Base-by-base conservation (phyloP, 495 filamentous ascomycete species). In the Delitschia confertaspora region DNA sequence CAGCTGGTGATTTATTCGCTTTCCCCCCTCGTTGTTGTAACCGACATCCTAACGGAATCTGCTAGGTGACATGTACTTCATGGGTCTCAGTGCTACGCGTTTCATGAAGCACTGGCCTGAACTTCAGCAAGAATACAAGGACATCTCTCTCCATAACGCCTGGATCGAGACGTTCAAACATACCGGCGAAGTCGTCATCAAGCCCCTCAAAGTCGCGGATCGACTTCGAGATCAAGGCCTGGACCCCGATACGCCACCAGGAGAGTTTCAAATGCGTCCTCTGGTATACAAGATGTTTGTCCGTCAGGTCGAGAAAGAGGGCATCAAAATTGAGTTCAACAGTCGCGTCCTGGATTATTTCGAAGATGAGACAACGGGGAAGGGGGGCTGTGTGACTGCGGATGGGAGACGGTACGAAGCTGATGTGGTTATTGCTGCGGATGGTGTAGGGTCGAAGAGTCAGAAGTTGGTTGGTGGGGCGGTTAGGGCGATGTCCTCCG, bases 381-480 rank as follows among this genome's bases (percentile, higher is more conserved):
- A 74, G 47, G 73, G 72, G 5, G 75, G 76, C 18, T 73, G 23
- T 39, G 24, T 78, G 25, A 57, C 66, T 7, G 64, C 71, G 8
- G 65, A 66, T 26, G 73, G 69, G 11, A 67, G 75, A 58, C 59
- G 65, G 7, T 60, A 77, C 16, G 55, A 62, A 0, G 79, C 66
- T 0, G 71, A 82, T 47, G 65, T 80, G 3, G 74, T 82, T 0
- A 59, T 83, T 30, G 77, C 75, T 4, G 79, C 79, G 11, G 79
- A 83, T 51, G 79, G 79, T 1, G 73, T 82, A 3, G 64, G 78
- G 8, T 78, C 74, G 13, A 72, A 66, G 30, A 73, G 73, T n/a
- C 60, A 75, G 36, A 75, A 70, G 42, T 65, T 80, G 21, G 75
- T 80, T 3, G 52, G 65, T 10, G 78, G 74, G 3, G 61, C 73